Evolutionary conservation across 2,329 filamentous ascomycete species (phyloP).

Genomic region (Hymenoscyphus occultus): DNA sequence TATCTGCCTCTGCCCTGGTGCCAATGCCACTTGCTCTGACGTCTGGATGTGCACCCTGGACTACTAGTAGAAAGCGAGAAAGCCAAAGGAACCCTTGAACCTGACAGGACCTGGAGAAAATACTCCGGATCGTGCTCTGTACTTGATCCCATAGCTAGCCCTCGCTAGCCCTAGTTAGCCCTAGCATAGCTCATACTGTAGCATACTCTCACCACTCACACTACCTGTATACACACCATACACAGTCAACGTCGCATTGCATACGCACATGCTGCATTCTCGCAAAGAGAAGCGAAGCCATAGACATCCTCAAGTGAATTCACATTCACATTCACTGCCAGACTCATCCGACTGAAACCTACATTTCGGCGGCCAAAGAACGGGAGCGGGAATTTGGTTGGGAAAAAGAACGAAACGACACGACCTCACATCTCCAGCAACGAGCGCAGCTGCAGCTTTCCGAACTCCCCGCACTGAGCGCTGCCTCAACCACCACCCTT

Average conservation of each 20-base stretch:
- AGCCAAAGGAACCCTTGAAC: background rate
- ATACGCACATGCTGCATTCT: slow-evolving; percentile 9
- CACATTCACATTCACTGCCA: slow-evolving; percentile 9
- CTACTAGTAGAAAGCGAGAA: too few species aligned
- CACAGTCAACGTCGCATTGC: slow-evolving; percentile 7
- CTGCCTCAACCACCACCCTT: slow-evolving; percentile 25
- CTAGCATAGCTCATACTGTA: background rate
- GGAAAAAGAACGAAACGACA: slow-evolving; percentile 15
- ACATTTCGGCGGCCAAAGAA: slow-evolving; percentile 8
- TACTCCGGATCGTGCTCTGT: background rate
- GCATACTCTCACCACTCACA: background rate
- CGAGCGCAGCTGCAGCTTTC: slow-evolving; percentile 30
- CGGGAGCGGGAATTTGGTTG: slow-evolving; percentile 8
- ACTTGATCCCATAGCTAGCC: background rate
- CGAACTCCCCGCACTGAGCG: slow-evolving; percentile 32
- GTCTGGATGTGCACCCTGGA: background rate
- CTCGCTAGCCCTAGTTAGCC: background rate
- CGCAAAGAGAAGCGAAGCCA: slow-evolving; percentile 9
- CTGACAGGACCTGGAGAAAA: background rate
- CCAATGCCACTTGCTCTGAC: slow-evolving; percentile 8
- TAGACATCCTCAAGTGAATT: slow-evolving; percentile 11
- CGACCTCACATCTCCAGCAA: slow-evolving; percentile 21
- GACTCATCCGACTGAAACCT: slow-evolving; percentile 14
- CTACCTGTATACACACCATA: background rate
- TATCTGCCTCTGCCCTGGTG: background rate